Evolutionary conservation across 2,329 filamentous ascomycete species (phyloP).

Genomic region (Diaporthe sp.): DNA sequence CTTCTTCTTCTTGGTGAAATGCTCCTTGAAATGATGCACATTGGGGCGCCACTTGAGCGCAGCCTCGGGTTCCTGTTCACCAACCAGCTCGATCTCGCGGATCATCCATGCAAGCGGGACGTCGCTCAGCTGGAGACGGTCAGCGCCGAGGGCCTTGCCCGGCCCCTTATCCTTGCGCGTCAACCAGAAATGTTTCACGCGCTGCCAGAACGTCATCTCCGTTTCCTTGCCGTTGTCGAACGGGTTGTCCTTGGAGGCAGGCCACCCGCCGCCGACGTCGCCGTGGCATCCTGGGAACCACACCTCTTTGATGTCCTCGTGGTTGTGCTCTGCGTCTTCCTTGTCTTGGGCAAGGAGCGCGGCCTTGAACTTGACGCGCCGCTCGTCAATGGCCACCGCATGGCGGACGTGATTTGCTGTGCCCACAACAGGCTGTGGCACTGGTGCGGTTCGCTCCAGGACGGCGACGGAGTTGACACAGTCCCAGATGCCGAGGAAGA

Average conservation of each 20-base stretch:
- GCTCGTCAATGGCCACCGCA: conserved; percentile 63
- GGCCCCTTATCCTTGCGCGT: conserved; percentile 45
- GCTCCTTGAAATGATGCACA: conserved; percentile 14
- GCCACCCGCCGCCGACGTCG: conserved; percentile 65
- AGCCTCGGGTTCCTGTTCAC: conserved; percentile 44
- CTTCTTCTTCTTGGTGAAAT: background rate
- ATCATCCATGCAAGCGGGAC: conserved; percentile 65
- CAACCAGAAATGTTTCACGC: conserved; percentile 49
- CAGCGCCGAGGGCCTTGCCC: conserved; percentile 42
- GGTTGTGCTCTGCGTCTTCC: conserved; percentile 37
- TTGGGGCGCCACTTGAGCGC: conserved; percentile 50
- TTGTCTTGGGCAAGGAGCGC: conserved; percentile 56
- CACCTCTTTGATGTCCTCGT: conserved; percentile 53
- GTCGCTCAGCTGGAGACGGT: conserved; percentile 58
- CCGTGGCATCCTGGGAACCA: conserved; percentile 67
- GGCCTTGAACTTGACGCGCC: conserved; percentile 65
- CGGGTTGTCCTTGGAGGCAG: conserved; percentile 38
- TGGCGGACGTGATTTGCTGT: conserved; percentile 60
- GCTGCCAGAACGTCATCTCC: conserved; percentile 46
- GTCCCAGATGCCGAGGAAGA: conserved; percentile 67
- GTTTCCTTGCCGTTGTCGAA: conserved; percentile 37
- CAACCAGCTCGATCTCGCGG: conserved; percentile 53
- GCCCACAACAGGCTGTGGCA: conserved; percentile 50
- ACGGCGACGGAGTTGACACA: conserved; percentile 62
- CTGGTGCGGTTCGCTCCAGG: conserved; percentile 49